Evolutionary conservation across 139 green algal genomes (phyloP).

Genomic region (Zygnema circumcarinatum): DNA sequence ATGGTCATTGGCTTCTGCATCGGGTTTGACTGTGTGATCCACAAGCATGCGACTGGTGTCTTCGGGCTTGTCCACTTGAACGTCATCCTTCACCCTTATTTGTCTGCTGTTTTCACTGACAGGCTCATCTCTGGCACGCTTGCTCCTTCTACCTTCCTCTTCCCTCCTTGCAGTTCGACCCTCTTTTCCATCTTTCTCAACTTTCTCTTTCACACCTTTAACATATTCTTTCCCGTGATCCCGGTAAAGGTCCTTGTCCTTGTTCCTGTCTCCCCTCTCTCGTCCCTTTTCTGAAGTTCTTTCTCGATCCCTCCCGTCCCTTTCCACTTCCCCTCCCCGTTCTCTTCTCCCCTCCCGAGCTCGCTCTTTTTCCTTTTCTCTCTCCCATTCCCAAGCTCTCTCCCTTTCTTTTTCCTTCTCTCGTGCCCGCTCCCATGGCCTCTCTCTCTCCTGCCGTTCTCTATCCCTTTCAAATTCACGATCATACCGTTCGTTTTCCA

Average conservation of each 20-base stretch:
- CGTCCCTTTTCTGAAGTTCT: not conserved
- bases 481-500: constrained; percentile 5
- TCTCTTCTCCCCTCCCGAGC: not conserved
- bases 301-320: not conserved
- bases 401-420: constrained; percentile 12
- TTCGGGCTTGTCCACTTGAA: constrained; percentile 14
- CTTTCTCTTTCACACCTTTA: constrained; percentile 13
- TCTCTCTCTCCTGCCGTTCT: not conserved
- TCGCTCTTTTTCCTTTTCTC: not conserved
- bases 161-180: not conserved
- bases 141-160: constrained; percentile 1
- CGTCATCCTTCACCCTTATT: not conserved
- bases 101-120: constrained; percentile 3
- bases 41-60: not conserved
- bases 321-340: constrained; percentile 9
- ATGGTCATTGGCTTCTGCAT: not conserved
- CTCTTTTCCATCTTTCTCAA: not conserved
- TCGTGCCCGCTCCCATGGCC: not conserved
- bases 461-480: constrained; percentile 1
- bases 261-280: not conserved
- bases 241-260: constrained; percentile 6
- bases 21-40: constrained; percentile 9
- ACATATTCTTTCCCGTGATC: constrained; percentile 8
- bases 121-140: constrained; percentile 3
- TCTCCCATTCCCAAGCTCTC: not conserved